phyloP scores from a whole-genome alignment of 192 early-diverging fungal genomes.

The Ambispora gerdemannii region DNA sequence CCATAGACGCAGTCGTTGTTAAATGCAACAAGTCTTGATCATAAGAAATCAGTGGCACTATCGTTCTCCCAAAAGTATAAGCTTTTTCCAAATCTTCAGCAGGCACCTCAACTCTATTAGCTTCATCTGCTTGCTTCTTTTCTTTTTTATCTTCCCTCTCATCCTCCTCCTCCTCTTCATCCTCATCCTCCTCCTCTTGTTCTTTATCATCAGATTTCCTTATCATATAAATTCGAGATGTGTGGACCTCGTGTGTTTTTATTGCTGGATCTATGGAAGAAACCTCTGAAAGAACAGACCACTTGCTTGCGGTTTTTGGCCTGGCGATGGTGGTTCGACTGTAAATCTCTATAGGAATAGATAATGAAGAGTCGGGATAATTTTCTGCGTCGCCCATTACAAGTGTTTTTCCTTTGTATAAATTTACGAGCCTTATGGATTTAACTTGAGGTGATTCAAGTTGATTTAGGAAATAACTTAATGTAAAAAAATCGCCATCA shows the following conservation, averaged over 20 bases:
- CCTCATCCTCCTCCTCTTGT: conserved; percentile 19
- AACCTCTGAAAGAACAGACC: conserved; percentile 48
- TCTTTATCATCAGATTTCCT: conserved; percentile 14
- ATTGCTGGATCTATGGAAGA: conserved; percentile 30
- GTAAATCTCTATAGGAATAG: conserved; percentile 57
- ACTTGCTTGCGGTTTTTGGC: conserved; percentile 64
- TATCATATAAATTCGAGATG: conserved; percentile 29
- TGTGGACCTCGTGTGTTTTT: conserved; percentile 38
- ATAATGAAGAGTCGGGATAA: conserved; percentile 41
- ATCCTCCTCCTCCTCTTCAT: conserved; percentile 16
- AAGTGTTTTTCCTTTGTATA: conserved; percentile 51
- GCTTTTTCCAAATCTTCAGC: conserved; percentile 58
- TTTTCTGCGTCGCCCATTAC: conserved; percentile 49
- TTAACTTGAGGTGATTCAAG: conserved; percentile 44
- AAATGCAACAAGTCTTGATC: conserved; percentile 64
- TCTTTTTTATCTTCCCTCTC: conserved; percentile 32
- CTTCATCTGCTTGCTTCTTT: conserved; percentile 15
- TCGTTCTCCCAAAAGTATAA: conserved; percentile 65
- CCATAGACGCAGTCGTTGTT: conserved; percentile 52
- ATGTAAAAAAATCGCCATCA: conserved; percentile 31
- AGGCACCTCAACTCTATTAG: conserved; percentile 24
- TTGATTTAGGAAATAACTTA: conserved; percentile 29
- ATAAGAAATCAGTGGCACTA: conserved; percentile 58
- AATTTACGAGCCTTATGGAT: conserved; percentile 50
- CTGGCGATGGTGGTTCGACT: conserved; percentile 51